phyloP scores from a whole-genome alignment of 306 rosid species.

The Sechiopsis laciniata region DNA sequence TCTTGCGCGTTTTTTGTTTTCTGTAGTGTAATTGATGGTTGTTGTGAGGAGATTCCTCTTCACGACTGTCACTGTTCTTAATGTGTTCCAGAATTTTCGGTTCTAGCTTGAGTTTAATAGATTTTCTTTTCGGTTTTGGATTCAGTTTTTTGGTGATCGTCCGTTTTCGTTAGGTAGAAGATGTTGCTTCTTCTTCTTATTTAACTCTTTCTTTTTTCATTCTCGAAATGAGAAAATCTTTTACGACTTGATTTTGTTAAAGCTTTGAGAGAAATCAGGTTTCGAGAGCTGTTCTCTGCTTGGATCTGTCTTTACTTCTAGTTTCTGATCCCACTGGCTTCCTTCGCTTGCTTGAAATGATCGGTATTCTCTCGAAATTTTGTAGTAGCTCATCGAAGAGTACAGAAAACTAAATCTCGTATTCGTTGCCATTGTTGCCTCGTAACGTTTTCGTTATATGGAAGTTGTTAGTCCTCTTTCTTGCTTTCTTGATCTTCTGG shows the following conservation, averaged over 20 bases:
- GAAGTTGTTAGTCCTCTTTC: not conserved
- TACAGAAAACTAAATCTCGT: not conserved
- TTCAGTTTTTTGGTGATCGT: not conserved
- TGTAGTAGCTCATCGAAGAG: conserved; percentile 4
- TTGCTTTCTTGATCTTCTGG: conserved; percentile 7
- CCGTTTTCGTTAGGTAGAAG: not conserved
- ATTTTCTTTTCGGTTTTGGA: not conserved
- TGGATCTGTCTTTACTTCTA: conserved; percentile 13
- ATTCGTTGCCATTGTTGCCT: not conserved
- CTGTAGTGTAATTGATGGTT: conserved; percentile 2
- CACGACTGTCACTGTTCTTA: conserved; percentile 4
- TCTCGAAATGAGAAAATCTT: not conserved
- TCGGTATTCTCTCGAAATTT: not conserved
- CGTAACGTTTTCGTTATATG: not conserved
- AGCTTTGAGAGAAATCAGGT: not conserved
- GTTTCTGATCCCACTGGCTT: not conserved
- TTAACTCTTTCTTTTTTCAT: not conserved
- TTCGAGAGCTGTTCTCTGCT: not conserved
- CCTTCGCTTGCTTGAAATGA: not conserved
- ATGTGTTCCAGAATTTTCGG: conserved; percentile 14
- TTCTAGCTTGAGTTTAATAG: not conserved
- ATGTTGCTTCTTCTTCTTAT: not conserved
- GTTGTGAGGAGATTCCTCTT: conserved; percentile 2
- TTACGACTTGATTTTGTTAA: conserved; percentile 1
- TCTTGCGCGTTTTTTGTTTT: not conserved